Conservation (phyloP, 2,329 filamentous ascomycete species). For the Bipolaris oryzae region DNA sequence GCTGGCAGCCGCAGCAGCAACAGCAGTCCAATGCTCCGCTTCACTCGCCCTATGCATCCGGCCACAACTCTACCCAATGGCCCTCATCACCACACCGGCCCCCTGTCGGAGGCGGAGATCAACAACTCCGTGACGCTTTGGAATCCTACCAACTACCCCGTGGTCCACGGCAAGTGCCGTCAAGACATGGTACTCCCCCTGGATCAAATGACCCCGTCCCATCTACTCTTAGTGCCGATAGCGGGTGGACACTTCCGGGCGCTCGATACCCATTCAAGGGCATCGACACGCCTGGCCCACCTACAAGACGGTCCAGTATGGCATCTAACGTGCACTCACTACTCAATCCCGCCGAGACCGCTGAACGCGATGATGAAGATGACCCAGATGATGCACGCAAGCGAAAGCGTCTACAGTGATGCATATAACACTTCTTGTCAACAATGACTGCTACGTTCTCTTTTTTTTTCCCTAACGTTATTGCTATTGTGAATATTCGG, state of each 20-base stretch:
- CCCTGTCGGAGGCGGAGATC: conserved; percentile 58
- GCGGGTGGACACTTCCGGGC: conserved; percentile 62
- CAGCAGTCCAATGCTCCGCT: conserved; percentile 53
- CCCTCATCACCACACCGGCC: conserved; percentile 67
- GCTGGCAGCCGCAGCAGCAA: conserved; percentile 64
- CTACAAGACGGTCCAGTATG: conserved; percentile 73
- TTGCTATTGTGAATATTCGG: background rate
- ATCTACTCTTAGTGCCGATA: conserved; percentile 58
- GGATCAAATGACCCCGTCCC: conserved; percentile 56
- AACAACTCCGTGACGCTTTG: conserved; percentile 74
- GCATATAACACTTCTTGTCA: background rate
- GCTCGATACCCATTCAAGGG: conserved; percentile 56
- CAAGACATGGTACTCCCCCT: conserved; percentile 62
- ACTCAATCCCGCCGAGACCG: conserved; percentile 71
- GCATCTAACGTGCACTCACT: conserved; percentile 71
- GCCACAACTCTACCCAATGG: conserved; percentile 67
- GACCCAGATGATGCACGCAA: conserved; percentile 66
- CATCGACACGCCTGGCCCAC: conserved; percentile 61
- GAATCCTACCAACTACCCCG: conserved; percentile 70
- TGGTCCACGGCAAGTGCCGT: conserved; percentile 56
- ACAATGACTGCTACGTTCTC: background rate
- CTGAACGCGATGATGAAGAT: conserved; percentile 69
- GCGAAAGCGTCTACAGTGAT: conserved; percentile 56
- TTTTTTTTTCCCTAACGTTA: background rate
- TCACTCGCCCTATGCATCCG: conserved; percentile 70